Evolutionary conservation across 225 moss, liverwort and hornwort genomes (phyloP).

Genomic region (Ulota crispa): DNA sequence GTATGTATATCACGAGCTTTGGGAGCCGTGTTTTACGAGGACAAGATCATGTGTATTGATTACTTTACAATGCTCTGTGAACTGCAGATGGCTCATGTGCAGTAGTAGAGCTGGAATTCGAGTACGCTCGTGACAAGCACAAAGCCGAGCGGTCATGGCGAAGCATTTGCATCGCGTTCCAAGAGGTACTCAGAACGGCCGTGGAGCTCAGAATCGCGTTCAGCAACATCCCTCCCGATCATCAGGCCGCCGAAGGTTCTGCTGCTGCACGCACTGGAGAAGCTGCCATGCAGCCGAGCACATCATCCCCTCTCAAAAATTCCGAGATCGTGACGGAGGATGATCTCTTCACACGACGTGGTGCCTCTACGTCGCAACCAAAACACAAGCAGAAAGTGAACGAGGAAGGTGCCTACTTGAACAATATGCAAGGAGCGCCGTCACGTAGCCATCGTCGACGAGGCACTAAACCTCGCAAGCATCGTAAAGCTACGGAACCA

Average conservation of each 20-base stretch:
- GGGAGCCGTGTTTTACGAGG: background rate
- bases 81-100: slow-evolving; percentile 51
- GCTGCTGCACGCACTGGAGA: slow-evolving; percentile 21
- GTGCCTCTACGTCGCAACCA: background rate
- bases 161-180: slow-evolving; percentile 83
- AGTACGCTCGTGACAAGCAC: slow-evolving; percentile 66
- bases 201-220: slow-evolving; percentile 70
- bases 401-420: slow-evolving; percentile 2
- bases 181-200: slow-evolving; percentile 70
- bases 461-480: slow-evolving; percentile 20
- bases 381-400: slow-evolving; percentile 13
- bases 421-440: slow-evolving; percentile 13
- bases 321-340: slow-evolving; percentile 33
- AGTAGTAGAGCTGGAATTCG: slow-evolving; percentile 71
- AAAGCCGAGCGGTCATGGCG: slow-evolving; percentile 77
- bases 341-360: slow-evolving; percentile 11
- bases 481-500: slow-evolving; percentile 7
- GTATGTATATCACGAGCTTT: background rate
- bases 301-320: slow-evolving; percentile 15
- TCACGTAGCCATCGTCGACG: slow-evolving; percentile 27
- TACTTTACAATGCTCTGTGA: background rate
- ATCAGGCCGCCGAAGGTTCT: slow-evolving; percentile 8
- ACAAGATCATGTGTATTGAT: background rate
- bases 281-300: slow-evolving; percentile 21
- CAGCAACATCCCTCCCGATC: slow-evolving; percentile 34